phyloP scores from a whole-genome alignment of 192 early-diverging fungal genomes.

The Coemansia sp. region DNA sequence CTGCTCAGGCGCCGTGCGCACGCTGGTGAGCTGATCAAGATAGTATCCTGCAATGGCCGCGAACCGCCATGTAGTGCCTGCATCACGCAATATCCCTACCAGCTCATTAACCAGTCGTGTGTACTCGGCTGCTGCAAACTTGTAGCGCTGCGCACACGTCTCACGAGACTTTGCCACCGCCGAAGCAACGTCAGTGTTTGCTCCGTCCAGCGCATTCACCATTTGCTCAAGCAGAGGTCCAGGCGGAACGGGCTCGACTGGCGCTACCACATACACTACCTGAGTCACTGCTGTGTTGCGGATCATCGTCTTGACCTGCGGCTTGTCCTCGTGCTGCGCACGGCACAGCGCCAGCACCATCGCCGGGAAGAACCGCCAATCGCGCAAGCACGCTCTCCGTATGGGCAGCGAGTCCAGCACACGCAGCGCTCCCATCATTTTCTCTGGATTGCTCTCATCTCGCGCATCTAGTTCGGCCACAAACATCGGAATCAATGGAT shows the following conservation, averaged over 20 bases:
- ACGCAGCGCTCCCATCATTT: constrained; percentile 50
- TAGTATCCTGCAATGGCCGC: constrained; percentile 77
- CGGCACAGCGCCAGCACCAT: constrained; percentile 47
- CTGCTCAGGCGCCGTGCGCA: constrained; percentile 59
- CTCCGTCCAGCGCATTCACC: constrained; percentile 4
- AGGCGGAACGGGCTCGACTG: constrained; percentile 13
- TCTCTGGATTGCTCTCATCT: constrained; percentile 41
- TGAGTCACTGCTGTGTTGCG: constrained; percentile 35
- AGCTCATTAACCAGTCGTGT: constrained; percentile 46
- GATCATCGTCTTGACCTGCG: constrained; percentile 47
- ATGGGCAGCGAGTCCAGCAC: constrained; percentile 35
- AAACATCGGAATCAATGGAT: constrained; percentile 44
- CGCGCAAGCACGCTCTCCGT: constrained; percentile 23
- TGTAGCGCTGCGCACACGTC: constrained; percentile 10
- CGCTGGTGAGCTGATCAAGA: constrained; percentile 68
- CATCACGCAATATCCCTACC: constrained; percentile 60
- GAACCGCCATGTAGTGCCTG: constrained; percentile 80
- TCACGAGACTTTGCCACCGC: constrained; percentile 4
- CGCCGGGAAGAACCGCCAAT: constrained; percentile 39
- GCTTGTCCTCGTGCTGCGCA: constrained; percentile 56
- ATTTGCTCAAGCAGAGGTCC: background rate
- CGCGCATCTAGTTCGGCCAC: constrained; percentile 34
- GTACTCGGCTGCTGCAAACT: constrained; percentile 26
- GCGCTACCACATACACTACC: constrained; percentile 29
- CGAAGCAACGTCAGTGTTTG: background rate